phyloP scores from a whole-genome alignment of 2,329 filamentous ascomycete genomes.

The Plenodomus biglobosus region DNA sequence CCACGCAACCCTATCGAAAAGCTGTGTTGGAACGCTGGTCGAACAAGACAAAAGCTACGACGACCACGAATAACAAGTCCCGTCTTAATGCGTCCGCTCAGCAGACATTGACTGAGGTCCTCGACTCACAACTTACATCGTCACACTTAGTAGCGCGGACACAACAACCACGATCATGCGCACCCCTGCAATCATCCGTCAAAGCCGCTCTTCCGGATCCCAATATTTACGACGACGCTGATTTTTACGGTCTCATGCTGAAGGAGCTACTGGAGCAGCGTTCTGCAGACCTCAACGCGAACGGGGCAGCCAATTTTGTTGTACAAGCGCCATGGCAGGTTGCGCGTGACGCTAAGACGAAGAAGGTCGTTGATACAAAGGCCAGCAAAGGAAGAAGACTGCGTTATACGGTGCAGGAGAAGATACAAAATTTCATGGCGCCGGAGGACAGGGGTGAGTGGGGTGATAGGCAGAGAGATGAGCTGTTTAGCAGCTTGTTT shows the following conservation, averaged over 20 bases:
- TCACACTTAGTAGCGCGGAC: conserved; percentile 71
- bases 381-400: conserved; percentile 95
- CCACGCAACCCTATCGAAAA: conserved; percentile 63
- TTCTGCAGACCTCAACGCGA: conserved; percentile 60
- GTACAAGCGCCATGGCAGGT: conserved; percentile 59
- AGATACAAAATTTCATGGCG: conserved; percentile 97
- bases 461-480: conserved; percentile 77
- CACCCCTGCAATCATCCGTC: conserved; percentile 63
- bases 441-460: conserved; percentile 79
- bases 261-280: conserved; percentile 93
- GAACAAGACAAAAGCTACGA: conserved; percentile 67
- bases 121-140: conserved; percentile 69
- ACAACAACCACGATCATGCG: conserved; percentile 72
- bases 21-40: conserved; percentile 89
- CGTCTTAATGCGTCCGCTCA: conserved; percentile 62
- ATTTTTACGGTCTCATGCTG: conserved; percentile 91
- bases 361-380: conserved; percentile 85
- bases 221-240: conserved; percentile 84
- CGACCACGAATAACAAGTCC: conserved; percentile 54
- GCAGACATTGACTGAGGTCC: conserved; percentile 66
- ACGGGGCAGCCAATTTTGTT: conserved; percentile 52
- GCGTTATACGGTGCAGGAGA: conserved; percentile 93
- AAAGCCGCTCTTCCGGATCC: conserved; percentile 26
- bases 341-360: conserved; percentile 77
- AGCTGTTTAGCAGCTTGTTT: conserved; percentile 55